Evolutionary conservation across 441 rosid species (phyloP).

Genomic region (Theobroma grandiflorum): DNA sequence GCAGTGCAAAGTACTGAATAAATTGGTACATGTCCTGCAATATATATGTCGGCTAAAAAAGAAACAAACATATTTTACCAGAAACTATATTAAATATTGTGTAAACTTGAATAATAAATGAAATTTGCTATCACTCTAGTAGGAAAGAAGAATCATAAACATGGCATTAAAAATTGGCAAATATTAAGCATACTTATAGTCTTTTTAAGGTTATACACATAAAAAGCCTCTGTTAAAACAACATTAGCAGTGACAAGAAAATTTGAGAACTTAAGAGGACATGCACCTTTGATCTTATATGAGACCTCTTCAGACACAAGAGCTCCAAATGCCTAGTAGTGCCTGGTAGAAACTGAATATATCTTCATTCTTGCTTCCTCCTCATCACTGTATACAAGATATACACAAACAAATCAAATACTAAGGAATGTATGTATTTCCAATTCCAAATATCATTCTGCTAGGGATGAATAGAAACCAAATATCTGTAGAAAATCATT

Average conservation of each 20-base stretch:
- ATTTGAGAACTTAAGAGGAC: neutral
- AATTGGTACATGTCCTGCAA: too few relatives aligned
- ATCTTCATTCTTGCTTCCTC: conserved; percentile 89
- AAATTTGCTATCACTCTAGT: too few relatives aligned
- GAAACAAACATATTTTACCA: too few relatives aligned
- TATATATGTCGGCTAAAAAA: too few relatives aligned
- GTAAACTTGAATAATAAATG: too few relatives aligned
- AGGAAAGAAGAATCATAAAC: too few relatives aligned
- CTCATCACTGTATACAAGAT: conserved; percentile 61
- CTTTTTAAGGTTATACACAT: too few relatives aligned
- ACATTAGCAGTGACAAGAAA: neutral
- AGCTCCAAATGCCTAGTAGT: conserved; percentile 89
- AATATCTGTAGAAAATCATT: neutral
- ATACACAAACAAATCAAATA: neutral
- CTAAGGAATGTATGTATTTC: neutral
- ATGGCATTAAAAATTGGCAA: too few relatives aligned
- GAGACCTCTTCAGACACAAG: conserved; percentile 85
- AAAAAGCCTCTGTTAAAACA: too few relatives aligned
- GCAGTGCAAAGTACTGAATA: too few relatives aligned
- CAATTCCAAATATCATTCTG: neutral
- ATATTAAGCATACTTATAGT: too few relatives aligned
- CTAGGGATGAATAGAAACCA: neutral
- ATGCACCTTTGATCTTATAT: conserved; percentile 70
- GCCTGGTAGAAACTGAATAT: conserved; percentile 82
- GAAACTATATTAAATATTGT: too few relatives aligned